Evolutionary conservation across 1,139 yeast genomes (phyloP), one percentile per base, ranked within the genome.

Genomic region (Geotrichum citri-aurantii): DNA sequence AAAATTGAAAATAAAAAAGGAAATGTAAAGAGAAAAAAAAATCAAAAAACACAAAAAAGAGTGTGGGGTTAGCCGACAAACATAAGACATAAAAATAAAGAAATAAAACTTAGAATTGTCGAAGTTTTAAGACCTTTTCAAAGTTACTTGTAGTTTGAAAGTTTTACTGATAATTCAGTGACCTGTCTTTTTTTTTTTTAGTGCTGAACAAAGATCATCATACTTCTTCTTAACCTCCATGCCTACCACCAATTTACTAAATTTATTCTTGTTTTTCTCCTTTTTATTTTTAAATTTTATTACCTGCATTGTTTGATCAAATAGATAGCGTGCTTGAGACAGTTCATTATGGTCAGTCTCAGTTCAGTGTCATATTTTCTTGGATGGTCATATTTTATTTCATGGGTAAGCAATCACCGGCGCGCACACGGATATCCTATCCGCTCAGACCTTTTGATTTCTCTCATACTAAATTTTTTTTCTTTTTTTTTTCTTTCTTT

Each of bases 371-470:
- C 71, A 23, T 57, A 59, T 31, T 23, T 65, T 21, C 55, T 69
- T n/a, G 72, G 72, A 21, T 69, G 72, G 72, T 57, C 65, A 17
- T 69, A 69, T 54, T 68, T 69, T 31, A 50, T 64, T 10, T 62
- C 67, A 50, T 69, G 72, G 71, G 70, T 66, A 59, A 19, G 69
- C 55, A n/a, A 5, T 26, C 29, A 26, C 19, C 21, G 27, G 50
- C 19, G 40, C 3, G n/a, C 44, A 8, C 51, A 8, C 51, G 23
- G 19, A 33, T 40, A 26, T 2, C 51, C 23, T 52, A 6, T 12
- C 44, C 31, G 47, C 44, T 23, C 40, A 23, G 21, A 1, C 19
- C 3, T n/a, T n/a, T n/a, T 46, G 11, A 44, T 24, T 27, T 33
- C 46, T 26, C 19, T 5, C 52, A 6, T 24, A 44, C 8, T 12